A percentile compares a stretch with the other conserved stretches of the same genome.
These are phyloP conservation scores for Hydrangea macrophylla DNA, from an alignment of 148 eudicot species.

Conservation along the genomic window DNA sequence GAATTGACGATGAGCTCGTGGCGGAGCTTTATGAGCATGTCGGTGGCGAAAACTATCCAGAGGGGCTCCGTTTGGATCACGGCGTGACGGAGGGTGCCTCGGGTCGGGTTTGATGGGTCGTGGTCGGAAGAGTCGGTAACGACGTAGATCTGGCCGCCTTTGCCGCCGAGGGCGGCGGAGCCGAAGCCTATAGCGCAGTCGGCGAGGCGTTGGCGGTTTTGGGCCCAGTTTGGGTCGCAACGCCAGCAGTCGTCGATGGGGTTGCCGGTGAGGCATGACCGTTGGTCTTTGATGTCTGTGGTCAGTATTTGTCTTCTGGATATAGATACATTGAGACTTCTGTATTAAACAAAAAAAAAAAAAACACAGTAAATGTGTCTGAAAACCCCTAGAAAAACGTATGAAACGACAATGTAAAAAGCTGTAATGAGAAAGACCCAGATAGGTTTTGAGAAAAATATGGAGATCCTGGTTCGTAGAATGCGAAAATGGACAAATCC, in stretches of 20 bases:
- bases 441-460: too few relatives aligned
- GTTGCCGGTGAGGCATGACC: constrained; percentile 23
- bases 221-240: constrained; percentile 23
- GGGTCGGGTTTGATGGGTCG: constrained; percentile 22
- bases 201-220: constrained; percentile 26
- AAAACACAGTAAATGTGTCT: constrained; percentile 7
- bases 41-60: constrained; percentile 18
- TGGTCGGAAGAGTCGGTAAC: constrained; percentile 32
- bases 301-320: too few relatives aligned
- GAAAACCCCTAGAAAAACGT: background rate
- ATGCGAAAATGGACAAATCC: too few relatives aligned
- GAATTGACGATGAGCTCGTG: constrained; percentile 25
- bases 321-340: too few relatives aligned
- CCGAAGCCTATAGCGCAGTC: constrained; percentile 29
- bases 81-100: constrained; percentile 34
- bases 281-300: background rate
- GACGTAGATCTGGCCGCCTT: too few relatives aligned
- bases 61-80: too few relatives aligned
- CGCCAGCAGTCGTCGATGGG: constrained; percentile 31
- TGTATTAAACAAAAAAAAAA: too few relatives aligned
- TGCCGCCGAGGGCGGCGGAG: constrained; percentile 24
- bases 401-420: too few relatives aligned
- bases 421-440: background rate
- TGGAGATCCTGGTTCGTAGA: too few relatives aligned
- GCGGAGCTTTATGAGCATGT: constrained; percentile 23